phyloP scores from a whole-genome alignment of 73 alveolate species.

The Paramecium sexaurelia region DNA sequence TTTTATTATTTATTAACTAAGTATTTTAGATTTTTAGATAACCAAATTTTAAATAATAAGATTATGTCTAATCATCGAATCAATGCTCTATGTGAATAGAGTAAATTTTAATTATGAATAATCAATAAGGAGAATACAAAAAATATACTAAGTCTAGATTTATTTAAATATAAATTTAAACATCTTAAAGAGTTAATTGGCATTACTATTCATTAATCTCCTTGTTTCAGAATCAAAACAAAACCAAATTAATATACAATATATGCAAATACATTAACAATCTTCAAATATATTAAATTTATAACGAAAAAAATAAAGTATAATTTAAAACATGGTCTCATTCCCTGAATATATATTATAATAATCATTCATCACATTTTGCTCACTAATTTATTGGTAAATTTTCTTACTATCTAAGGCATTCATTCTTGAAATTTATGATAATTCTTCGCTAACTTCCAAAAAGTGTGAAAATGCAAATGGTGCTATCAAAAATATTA shows the following conservation, averaged over 20 bases:
- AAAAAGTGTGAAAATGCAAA: conserved; percentile 53
- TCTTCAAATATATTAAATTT: background rate
- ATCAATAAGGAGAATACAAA: too few species aligned
- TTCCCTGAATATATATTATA: background rate
- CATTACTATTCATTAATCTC: too few species aligned
- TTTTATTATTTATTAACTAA: background rate
- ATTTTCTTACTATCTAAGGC: background rate
- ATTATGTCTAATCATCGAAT: background rate
- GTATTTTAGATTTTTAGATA: background rate
- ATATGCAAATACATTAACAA: too few species aligned
- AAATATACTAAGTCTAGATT: too few species aligned
- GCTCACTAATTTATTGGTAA: background rate
- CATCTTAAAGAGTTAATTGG: too few species aligned
- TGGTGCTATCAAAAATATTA: conserved; percentile 44
- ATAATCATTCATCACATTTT: conserved; percentile 1
- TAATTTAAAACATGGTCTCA: too few species aligned
- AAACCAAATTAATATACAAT: too few species aligned
- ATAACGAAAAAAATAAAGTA: too few species aligned
- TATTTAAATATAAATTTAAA: too few species aligned
- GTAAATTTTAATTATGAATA: too few species aligned
- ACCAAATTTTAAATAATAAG: background rate
- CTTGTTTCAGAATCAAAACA: too few species aligned
- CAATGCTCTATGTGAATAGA: too few species aligned
- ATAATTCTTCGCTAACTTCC: conserved; percentile 47
- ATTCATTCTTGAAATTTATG: background rate